phyloP scores from a whole-genome alignment of 164 flowering plant genomes.

The Sedum album region DNA sequence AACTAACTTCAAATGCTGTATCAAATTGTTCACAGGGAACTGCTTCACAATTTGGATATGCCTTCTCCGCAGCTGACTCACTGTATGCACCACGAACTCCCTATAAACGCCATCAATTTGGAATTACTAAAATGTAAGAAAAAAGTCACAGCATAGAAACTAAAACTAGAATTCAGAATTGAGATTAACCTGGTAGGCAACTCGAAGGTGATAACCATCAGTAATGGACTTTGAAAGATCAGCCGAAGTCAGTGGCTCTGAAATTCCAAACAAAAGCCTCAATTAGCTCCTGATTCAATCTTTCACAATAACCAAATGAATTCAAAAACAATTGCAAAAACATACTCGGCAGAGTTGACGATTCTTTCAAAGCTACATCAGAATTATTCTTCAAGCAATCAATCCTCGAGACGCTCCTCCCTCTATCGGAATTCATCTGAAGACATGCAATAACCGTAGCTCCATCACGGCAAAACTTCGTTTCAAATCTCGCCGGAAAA shows the following conservation, averaged over 20 bases:
- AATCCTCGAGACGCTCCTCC: neutral
- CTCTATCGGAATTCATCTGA: neutral
- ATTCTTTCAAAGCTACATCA: conserved; percentile 21
- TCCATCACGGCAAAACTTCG: too few relatives aligned
- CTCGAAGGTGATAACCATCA: conserved; percentile 52
- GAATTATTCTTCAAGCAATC: neutral
- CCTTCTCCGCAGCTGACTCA: conserved; percentile 85
- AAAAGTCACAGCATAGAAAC: neutral
- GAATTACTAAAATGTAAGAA: neutral
- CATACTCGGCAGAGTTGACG: conserved; percentile 35
- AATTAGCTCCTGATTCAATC: neutral
- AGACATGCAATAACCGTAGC: neutral
- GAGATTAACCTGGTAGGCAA: conserved; percentile 65
- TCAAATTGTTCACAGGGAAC: conserved; percentile 93
- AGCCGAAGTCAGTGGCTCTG: conserved; percentile 38
- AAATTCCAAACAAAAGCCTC: neutral
- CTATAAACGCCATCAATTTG: conserved; percentile 22
- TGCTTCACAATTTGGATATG: conserved; percentile 84
- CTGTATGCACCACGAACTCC: conserved; percentile 91
- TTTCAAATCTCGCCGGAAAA: neutral
- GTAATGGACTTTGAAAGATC: conserved; percentile 23
- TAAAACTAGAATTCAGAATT: conserved; percentile 1
- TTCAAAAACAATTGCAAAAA: neutral
- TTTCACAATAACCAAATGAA: conserved; percentile 11
- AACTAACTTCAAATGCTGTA: conserved; percentile 58